Base-by-base conservation (phyloP, 1,139 yeast species). In the Zhuliangozyma blackwelliae region DNA sequence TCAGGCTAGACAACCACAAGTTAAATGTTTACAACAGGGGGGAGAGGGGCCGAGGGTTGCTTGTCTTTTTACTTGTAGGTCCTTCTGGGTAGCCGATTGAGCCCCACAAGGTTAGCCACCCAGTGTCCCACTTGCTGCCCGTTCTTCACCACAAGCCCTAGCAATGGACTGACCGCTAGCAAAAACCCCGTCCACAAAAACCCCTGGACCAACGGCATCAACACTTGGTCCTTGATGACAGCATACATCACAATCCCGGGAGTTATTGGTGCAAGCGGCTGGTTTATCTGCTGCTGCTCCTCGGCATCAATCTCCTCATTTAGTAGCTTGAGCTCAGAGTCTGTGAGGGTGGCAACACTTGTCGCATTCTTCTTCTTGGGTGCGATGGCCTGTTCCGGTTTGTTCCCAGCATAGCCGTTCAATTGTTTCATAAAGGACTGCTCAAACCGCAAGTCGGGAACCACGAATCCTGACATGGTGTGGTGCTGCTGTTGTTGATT, bases 381-480 rank as follows among this genome's bases (percentile, higher is more conserved):
- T 32, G 23, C 6, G 26, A 2, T 5, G 26, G 3, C 5, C 16
- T 16, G 16, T 16, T 16, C 16, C 16, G 30, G 25, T 28, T 38
- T 37, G 25, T 34, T 31, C 8, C 49, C 49, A n/a, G 73, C 70
- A 40, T 70, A 64, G 6, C 47, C 46, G 25, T 61, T 47, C 16
- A 82, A 58, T n/a, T 74, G 68, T 33, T 68, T 67, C 48, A 68
- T 56, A 52, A 83, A 82, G 2, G 84, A 57, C 45, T 74, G 69
- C 47, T 82, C 88, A 49, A 82, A 81, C 32, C 90, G 63, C 22
- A 82, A 61, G 48, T 83, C 92, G 1, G 90, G 90, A 7, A 80
- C 63, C 2, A 64, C 57, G 10, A 72, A 39, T 19, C 53, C 48
- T 29, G 38, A 32, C 34, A 40, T 43, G 22, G 13, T 12, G 25